phyloP scores from a whole-genome alignment of 2,329 filamentous ascomycete species.

The Didymosphaeria variabile region DNA sequence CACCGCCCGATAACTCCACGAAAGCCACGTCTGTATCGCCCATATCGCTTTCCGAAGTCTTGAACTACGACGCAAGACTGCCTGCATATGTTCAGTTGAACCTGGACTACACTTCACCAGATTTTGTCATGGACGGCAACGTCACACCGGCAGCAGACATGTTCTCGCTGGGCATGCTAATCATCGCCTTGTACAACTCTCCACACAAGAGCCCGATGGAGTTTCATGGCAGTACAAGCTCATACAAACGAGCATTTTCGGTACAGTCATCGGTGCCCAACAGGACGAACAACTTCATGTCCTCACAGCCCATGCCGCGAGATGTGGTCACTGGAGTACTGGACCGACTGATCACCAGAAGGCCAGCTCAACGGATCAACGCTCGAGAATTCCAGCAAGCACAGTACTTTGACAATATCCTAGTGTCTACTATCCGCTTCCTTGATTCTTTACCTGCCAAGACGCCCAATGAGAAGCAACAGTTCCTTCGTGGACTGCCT shows the following conservation, averaged over 20 bases:
- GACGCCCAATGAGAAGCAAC: constrained; percentile 86
- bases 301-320: constrained; percentile 78
- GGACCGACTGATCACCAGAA: constrained; percentile 83
- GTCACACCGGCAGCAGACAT: constrained; percentile 86
- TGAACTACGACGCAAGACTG: constrained; percentile 85
- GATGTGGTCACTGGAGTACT: constrained; percentile 80
- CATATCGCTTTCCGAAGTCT: constrained; percentile 81
- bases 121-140: constrained; percentile 92
- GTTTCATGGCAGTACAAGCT: constrained; percentile 78
- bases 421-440: constrained; percentile 96
- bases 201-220: constrained; percentile 89
- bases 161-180: constrained; percentile 90
- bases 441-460: constrained; percentile 91
- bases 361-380: constrained; percentile 86
- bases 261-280: constrained; percentile 82
- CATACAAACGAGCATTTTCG: constrained; percentile 85
- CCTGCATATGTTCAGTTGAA: constrained; percentile 86
- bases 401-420: constrained; percentile 94
- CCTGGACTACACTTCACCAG: constrained; percentile 91
- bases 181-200: constrained; percentile 92
- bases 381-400: constrained; percentile 94
- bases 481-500: constrained; percentile 88
- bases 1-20: constrained; percentile 78
- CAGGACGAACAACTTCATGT: constrained; percentile 83
- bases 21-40: constrained; percentile 79